Evolutionary conservation across 2,329 filamentous ascomycete genomes (phyloP), one percentile per base, ranked within the genome.

Genomic region (Fusarium secorum): DNA sequence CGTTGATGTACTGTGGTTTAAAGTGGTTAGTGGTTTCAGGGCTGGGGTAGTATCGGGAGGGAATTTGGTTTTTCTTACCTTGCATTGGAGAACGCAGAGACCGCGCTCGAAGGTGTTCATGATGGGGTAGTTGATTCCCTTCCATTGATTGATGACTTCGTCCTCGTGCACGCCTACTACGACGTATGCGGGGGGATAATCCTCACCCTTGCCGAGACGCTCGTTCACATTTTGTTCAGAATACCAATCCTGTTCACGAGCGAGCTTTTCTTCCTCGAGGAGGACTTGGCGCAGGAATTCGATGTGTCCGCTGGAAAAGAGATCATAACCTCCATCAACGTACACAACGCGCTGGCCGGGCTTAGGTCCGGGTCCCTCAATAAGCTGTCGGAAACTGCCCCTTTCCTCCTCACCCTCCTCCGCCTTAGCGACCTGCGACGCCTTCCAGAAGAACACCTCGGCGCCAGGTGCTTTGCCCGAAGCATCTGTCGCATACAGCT

Each of bases 21-120:
- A 26, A 26, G 28, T 32, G 11, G 66, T 76, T 60, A 72, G 68
- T 44, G 48, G 45, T 24, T 24, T 10, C n/a, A 52, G 39, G 18
- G 22, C 28, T 28, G 22, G 26, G 55, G 60, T 62, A 10, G 24
- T 13, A 33, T 22, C 18, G 18, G 32, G 17, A 7, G n/a, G 13
- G 5, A 26, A 13, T 14, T 24, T n/a, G 10, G n/a, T n/a, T n/a
- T 11, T 26, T 76, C 85, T 76, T 85, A 95, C 93, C 81, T 92
- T 92, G 85, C 96, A 99, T 78, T 99, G 96, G 69, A 98, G 84
- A 33, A 98, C 95, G 79, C 96, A 99, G 26, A 99, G 89, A 4
- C 95, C 95, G 44, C 96, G 91, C 85, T 99, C 96, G 77, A 95
- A 97, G 62, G 97, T 95, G 84, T 98, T 99, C 96, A 99, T 99